Evolutionary conservation across 768 basidiomycete genomes (phyloP).

Genomic region (Mrakia gelida): DNA sequence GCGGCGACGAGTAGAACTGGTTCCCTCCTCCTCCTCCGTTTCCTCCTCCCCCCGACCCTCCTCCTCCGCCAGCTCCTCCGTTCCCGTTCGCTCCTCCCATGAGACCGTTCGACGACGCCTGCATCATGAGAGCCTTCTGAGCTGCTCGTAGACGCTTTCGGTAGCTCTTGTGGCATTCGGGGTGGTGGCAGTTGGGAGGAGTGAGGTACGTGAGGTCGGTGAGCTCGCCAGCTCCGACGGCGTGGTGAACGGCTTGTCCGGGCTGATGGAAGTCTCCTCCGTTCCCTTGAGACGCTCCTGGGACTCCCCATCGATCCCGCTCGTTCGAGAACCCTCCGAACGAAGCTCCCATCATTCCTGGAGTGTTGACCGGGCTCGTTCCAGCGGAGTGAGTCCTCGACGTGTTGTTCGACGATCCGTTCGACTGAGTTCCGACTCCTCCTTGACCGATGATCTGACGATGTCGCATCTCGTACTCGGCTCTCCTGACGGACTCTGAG

Average conservation of each 20-base stretch:
- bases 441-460: conserved; percentile 52
- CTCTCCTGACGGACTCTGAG: conserved; percentile 72
- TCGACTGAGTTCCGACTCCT: conserved; percentile 41
- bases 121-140: conserved; percentile 38
- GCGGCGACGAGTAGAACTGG: neutral
- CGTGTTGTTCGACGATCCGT: conserved; percentile 10
- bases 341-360: conserved; percentile 30
- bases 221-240: conserved; percentile 44
- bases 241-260: conserved; percentile 41
- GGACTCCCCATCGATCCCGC: conserved; percentile 36
- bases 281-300: conserved; percentile 34
- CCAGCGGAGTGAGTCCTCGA: conserved; percentile 38
- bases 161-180: conserved; percentile 50
- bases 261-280: conserved; percentile 44
- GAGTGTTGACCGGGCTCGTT: conserved; percentile 42
- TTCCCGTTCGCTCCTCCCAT: conserved; percentile 12
- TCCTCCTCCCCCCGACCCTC: neutral
- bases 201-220: conserved; percentile 46
- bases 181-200: conserved; percentile 49
- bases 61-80: neutral
- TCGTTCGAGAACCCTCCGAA: conserved; percentile 38
- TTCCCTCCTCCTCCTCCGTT: neutral
- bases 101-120: conserved; percentile 6
- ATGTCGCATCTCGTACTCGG: conserved; percentile 77
- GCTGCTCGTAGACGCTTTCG: conserved; percentile 47